A percentile compares a stretch with the other conserved stretches of the same genome.
Evolutionary conservation across 345 rosid species (phyloP).

Genomic region (Eucalyptus virginea): DNA sequence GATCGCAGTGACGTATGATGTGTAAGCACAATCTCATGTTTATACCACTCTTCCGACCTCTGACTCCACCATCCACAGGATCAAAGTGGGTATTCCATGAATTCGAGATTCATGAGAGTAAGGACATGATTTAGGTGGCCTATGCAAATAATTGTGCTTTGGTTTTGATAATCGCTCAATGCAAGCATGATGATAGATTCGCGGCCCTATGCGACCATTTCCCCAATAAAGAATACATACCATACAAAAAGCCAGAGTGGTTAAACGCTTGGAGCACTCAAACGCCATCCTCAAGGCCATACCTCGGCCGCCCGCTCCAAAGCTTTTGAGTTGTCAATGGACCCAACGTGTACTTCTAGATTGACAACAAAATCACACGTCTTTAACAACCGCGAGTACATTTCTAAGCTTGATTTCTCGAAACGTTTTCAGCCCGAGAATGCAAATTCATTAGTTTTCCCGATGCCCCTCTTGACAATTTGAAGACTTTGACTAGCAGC

Average conservation of each 20-base stretch:
- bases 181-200: neutral
- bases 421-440: neutral
- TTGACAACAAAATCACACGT: neutral
- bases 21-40: neutral
- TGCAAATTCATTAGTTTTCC: neutral
- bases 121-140: neutral
- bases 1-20: neutral
- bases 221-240: neutral
- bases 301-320: neutral
- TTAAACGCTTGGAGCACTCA: neutral
- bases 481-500: neutral
- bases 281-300: neutral
- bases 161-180: neutral
- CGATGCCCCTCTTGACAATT: neutral
- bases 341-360: neutral
- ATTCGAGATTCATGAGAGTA: neutral
- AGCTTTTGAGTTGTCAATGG: neutral
- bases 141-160: neutral
- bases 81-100: neutral
- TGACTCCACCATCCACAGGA: neutral
- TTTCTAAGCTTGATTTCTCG: neutral
- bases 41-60: too few relatives aligned
- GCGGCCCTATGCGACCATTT: neutral
- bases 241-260: neutral
- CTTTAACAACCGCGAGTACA: neutral